Conservation (phyloP, 140 eudicot species). For the Bidens hawaiensis region DNA sequence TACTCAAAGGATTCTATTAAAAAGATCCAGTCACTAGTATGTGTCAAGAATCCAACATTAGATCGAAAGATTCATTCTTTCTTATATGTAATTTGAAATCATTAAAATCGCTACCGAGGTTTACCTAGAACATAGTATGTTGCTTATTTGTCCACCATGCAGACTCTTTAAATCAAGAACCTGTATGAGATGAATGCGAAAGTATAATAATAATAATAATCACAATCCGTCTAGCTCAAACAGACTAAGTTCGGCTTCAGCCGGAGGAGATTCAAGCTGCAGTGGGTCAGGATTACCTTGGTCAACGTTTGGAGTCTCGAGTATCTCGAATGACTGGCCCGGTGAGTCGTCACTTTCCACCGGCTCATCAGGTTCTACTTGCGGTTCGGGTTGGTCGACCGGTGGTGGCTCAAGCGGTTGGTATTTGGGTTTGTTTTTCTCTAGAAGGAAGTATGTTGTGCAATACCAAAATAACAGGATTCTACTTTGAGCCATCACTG, state of each 20-base stretch:
- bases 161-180: constrained; percentile 55
- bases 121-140: constrained; percentile 30
- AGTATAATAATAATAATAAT: no score
- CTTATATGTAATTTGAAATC: constrained; percentile 16
- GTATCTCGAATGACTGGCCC: constrained; percentile 45
- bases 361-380: constrained; percentile 14
- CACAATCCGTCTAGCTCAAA: constrained; percentile 88
- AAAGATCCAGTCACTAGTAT: constrained; percentile 12
- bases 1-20: constrained; percentile 7
- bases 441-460: constrained; percentile 72
- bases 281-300: constrained; percentile 68
- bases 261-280: constrained; percentile 64
- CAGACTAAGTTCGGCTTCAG: constrained; percentile 55
- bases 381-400: constrained; percentile 21
- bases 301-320: constrained; percentile 51
- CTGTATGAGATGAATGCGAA: constrained; percentile 87
- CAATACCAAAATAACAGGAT: constrained; percentile 81
- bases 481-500: constrained; percentile 74
- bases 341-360: constrained; percentile 49
- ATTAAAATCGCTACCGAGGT: constrained; percentile 17
- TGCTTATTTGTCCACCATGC: constrained; percentile 47
- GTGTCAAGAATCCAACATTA: constrained; percentile 17
- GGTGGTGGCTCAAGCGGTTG: constrained; percentile 79
- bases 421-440: constrained; percentile 84
- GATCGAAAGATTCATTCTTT: background rate